These are phyloP conservation scores for Piper betle DNA, from an alignment of 164 flowering plant genomes.

Conservation along the genomic window DNA sequence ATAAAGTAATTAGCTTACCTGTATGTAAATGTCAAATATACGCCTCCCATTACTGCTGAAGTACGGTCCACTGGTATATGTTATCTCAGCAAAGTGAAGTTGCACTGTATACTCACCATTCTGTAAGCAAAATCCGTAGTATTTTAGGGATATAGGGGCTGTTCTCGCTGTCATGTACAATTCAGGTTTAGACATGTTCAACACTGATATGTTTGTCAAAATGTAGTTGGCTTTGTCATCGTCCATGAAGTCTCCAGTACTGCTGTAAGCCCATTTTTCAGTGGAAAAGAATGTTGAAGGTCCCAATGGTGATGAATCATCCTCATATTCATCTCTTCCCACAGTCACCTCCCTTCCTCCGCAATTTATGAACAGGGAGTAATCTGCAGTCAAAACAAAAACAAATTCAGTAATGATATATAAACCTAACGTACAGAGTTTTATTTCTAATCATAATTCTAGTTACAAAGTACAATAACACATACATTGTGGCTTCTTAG, in stretches of 20 bases:
- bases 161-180: slow-evolving; percentile 36
- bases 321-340: slow-evolving; percentile 37
- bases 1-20: slow-evolving; percentile 21
- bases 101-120: slow-evolving; percentile 47
- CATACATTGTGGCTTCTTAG: not conserved
- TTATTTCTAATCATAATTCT: no score
- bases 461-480: not conserved
- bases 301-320: slow-evolving; percentile 26
- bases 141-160: slow-evolving; percentile 49
- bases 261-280: slow-evolving; percentile 53
- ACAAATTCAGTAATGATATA: not conserved
- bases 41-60: slow-evolving; percentile 56
- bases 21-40: slow-evolving; percentile 55
- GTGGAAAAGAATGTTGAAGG: slow-evolving; percentile 24
- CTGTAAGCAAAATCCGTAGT: slow-evolving; percentile 44
- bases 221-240: slow-evolving; percentile 11
- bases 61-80: slow-evolving; percentile 31
- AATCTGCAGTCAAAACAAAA: slow-evolving; percentile 4
- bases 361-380: slow-evolving; percentile 33
- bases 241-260: slow-evolving; percentile 52
- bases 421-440: not conserved
- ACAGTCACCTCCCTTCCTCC: slow-evolving; percentile 19
- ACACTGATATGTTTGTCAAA: slow-evolving; percentile 14
- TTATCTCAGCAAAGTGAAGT: slow-evolving; percentile 59
- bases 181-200: slow-evolving; percentile 10